These are phyloP conservation scores for Prunus yedoensis DNA, from an alignment of 331 rosid genomes.

Conservation along the genomic window DNA sequence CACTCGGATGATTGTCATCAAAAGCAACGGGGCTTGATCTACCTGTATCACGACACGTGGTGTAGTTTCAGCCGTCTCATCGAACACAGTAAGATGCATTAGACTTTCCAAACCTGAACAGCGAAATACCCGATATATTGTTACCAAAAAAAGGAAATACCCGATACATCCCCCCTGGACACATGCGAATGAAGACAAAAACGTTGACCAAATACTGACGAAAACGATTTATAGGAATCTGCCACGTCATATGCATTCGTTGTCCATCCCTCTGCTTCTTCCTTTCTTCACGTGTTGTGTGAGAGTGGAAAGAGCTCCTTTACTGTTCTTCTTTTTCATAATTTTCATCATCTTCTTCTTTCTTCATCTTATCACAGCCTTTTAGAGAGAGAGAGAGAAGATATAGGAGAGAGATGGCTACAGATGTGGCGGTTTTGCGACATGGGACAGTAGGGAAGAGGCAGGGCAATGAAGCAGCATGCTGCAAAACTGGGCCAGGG, in stretches of 20 bases:
- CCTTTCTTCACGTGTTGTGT: neutral
- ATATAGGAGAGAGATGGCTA: conserved; percentile 32
- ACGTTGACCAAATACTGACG: neutral
- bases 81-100: neutral
- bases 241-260: neutral
- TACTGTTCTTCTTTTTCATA: too few species aligned
- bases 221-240: neutral
- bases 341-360: neutral
- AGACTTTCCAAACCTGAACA: neutral
- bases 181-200: neutral
- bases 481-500: conserved; percentile 83
- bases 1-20: neutral
- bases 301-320: too few species aligned
- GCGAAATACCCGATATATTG: conserved; percentile 11
- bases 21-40: neutral
- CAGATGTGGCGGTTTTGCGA: conserved; percentile 19
- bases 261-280: neutral
- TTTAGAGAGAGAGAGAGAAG: neutral
- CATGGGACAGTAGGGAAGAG: conserved; percentile 28
- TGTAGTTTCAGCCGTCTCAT: neutral
- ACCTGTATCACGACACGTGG: neutral
- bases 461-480: conserved; percentile 28
- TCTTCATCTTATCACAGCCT: neutral
- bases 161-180: conserved; percentile 31
- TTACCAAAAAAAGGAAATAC: neutral